Evolutionary conservation across 1,284 basidiomycete species (phyloP).

Genomic region (Fistulinella cinereoalba): DNA sequence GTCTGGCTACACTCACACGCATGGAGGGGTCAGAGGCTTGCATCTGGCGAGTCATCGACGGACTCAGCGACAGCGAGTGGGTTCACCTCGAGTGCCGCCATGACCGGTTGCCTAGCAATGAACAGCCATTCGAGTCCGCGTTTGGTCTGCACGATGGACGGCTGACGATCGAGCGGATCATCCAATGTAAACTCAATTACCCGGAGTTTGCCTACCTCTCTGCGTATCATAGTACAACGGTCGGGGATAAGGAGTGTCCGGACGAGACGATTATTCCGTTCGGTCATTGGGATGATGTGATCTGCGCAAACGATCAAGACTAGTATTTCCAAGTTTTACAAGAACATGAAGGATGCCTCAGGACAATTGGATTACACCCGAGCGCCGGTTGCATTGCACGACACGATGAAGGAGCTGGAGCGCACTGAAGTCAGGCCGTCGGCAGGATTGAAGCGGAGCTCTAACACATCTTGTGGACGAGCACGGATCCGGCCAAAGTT

Average conservation of each 20-base stretch:
- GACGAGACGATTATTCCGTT: conserved; percentile 29
- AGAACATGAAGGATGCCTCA: conserved; percentile 1
- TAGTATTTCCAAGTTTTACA: conserved; percentile 5
- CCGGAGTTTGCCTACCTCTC: conserved; percentile 35
- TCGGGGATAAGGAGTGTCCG: conserved; percentile 11
- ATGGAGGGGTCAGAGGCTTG: conserved; percentile 2
- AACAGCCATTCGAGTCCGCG: conserved; percentile 20
- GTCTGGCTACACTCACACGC: not conserved
- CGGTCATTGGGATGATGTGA: conserved; percentile 9
- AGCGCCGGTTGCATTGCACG: conserved; percentile 1
- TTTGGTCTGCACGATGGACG: conserved; percentile 22
- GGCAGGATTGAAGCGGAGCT: no score
- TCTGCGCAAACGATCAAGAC: not conserved
- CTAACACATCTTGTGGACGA: no score
- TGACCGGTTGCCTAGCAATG: conserved; percentile 5
- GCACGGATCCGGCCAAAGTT: no score
- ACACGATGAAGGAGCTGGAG: not conserved
- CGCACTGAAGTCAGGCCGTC: no score
- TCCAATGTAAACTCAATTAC: conserved; percentile 18
- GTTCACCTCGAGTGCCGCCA: conserved; percentile 23
- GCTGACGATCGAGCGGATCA: conserved; percentile 22
- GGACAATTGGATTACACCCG: conserved; percentile 2
- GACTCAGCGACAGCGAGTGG: conserved; percentile 11
- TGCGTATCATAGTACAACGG: conserved; percentile 32
- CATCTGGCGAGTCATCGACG: conserved; percentile 1